A percentile compares a stretch with the other conserved stretches of the same genome.
phyloP scores from a whole-genome alignment of 495 filamentous ascomycete genomes.

The Neurospora terricola region DNA sequence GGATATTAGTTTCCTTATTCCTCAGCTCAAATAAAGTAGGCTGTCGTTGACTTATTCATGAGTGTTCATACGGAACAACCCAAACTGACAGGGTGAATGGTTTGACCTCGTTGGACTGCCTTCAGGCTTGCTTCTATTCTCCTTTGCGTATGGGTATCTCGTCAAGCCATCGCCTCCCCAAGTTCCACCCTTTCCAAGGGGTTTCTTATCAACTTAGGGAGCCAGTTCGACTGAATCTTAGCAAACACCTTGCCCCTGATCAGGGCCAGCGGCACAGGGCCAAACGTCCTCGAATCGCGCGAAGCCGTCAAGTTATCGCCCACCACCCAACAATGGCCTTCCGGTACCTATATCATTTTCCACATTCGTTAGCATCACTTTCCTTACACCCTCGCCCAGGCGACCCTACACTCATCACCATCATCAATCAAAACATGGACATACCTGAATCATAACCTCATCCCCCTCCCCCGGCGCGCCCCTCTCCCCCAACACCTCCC shows the following conservation, averaged over 20 bases:
- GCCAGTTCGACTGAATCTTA: constrained; percentile 42
- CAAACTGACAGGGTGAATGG: neutral
- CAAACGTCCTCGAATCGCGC: constrained; percentile 75
- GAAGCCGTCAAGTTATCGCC: constrained; percentile 83
- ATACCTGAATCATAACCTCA: constrained; percentile 68
- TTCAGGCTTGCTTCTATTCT: neutral
- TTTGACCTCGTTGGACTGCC: neutral
- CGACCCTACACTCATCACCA: neutral
- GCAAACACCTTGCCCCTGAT: constrained; percentile 81
- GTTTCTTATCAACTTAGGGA: constrained; percentile 22
- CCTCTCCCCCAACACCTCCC: neutral
- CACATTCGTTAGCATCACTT: neutral
- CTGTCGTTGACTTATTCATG: neutral
- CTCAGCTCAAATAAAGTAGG: neutral
- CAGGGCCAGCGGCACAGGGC: constrained; percentile 73
- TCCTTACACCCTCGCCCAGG: neutral
- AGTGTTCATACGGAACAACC: neutral
- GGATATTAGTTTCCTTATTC: neutral
- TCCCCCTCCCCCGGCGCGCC: neutral
- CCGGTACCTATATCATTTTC: constrained; percentile 51
- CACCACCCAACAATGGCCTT: constrained; percentile 79
- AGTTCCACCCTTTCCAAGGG: constrained; percentile 8
- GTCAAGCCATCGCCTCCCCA: neutral
- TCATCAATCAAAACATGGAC: constrained; percentile 5
- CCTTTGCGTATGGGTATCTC: neutral